Evolutionary conservation across 495 filamentous ascomycete genomes (phyloP), one percentile per base, ranked within the genome.

Genomic region (Podospora sp.): DNA sequence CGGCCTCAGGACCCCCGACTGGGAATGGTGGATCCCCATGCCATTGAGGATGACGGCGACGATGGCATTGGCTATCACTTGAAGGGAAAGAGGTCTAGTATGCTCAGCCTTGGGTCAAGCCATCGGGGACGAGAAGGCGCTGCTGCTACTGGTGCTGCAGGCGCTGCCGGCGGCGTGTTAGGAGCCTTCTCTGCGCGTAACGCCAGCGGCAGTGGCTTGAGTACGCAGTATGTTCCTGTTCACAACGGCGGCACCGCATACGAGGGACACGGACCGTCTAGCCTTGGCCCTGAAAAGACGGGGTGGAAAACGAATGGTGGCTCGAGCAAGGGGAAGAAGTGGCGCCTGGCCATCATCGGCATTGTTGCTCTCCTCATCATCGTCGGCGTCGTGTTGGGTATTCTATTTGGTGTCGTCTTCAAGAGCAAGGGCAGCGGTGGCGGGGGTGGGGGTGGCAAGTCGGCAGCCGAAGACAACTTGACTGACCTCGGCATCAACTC

Each of bases 1-100:
- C 81, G 83, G 5, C 87, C 85, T 29, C 82, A 81, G 73, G 86
- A 87, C 75, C 82, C 78, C 64, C 75, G 70, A 65, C 76, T 85
- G 65, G 79, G 84, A 7, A 80, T 83, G 18, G 88, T 96, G 60
- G 89, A 96, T 72, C 92, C 92, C 0, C 86, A 90, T 67, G 88
- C 89, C 1, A 93, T 96, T 62, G 88, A 84, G 2, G 93, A 97
- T 71, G 92, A 96, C 71, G 92, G 90, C 8, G 93, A 97, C 70
- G 93, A 97, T 68, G 92, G 89, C 4, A 83, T 93, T 57, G 78
- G 83, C 9, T 86, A 87, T 63, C 65, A 62, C 0, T 74, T 77
- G 26, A 74, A 75, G 64, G 64, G 78, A 69, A 69, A 82, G 66
- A 69, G 79, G 74, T 74, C 79, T 56, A 88, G 86, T 29, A 83